These are phyloP conservation scores for Platanus orientalis DNA, from an alignment of 164 flowering plant genomes.

Conservation along the genomic window DNA sequence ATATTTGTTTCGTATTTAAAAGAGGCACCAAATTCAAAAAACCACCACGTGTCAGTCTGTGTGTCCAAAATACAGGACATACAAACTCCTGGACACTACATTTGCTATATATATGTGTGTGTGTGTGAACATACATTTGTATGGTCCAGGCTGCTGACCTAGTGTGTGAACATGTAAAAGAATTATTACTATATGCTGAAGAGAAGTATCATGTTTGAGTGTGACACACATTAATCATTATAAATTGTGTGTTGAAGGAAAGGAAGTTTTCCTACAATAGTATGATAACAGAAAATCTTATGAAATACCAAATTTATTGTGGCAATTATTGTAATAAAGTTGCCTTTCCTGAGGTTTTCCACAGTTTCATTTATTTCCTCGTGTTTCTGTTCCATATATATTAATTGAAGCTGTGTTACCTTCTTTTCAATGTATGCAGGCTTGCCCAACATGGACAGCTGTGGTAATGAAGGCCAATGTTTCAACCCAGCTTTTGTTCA, in stretches of 20 bases:
- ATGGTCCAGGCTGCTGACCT: neutral
- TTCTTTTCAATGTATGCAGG: slow-evolving; percentile 30
- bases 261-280: neutral
- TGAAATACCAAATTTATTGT: neutral
- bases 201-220: neutral
- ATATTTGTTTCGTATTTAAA: no score
- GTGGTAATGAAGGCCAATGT: slow-evolving; percentile 47
- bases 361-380: neutral
- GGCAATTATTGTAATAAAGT: neutral
- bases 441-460: slow-evolving; percentile 28
- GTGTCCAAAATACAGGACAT: no score
- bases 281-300: neutral
- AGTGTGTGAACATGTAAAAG: neutral
- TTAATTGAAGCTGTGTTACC: neutral
- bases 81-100: no score
- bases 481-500: slow-evolving; percentile 92
- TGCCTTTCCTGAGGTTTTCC: neutral
- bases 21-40: no score
- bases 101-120: no score
- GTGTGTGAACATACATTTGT: no score
- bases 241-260: no score
- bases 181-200: no score
- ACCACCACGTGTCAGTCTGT: no score
- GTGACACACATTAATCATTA: no score
- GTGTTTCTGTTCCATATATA: neutral